Percentiles rank a stretch among this genome's conserved stretches.
Evolutionary conservation across 768 basidiomycete genomes (phyloP).

Genomic region (Boletus barrowsii): DNA sequence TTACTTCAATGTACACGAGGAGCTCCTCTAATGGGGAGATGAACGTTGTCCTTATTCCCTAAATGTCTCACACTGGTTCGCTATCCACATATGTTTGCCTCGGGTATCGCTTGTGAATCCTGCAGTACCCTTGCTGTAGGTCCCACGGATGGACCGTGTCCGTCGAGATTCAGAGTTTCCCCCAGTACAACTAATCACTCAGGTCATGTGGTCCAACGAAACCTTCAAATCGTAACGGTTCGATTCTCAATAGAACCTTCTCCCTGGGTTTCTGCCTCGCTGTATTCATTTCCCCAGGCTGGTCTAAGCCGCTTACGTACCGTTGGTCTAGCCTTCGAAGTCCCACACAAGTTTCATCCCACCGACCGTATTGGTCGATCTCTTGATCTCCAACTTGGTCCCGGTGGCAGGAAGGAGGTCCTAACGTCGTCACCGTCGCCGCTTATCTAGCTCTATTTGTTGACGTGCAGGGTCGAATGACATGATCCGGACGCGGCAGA

Average conservation of each 20-base stretch:
- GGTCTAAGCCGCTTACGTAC: background rate
- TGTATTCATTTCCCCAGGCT: too few relatives aligned
- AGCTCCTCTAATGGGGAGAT: conserved; percentile 33
- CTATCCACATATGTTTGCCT: background rate
- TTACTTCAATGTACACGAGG: conserved; percentile 54
- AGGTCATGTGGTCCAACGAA: background rate
- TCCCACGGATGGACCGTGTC: background rate
- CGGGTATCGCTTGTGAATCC: background rate
- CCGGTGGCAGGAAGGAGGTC: background rate
- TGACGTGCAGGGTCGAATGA: background rate
- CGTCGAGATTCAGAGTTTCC: background rate
- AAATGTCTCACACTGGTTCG: background rate
- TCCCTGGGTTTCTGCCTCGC: background rate
- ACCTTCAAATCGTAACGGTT: background rate
- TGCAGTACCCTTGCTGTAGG: too few relatives aligned
- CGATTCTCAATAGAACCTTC: background rate
- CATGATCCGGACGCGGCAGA: conserved; percentile 5
- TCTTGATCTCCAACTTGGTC: background rate
- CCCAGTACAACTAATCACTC: background rate
- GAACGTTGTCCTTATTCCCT: background rate
- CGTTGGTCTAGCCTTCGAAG: background rate
- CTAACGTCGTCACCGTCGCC: background rate
- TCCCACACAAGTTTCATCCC: background rate
- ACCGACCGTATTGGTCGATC: too few relatives aligned
- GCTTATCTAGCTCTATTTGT: background rate